These are phyloP conservation scores for Curvularia lunata DNA, from an alignment of 2,329 filamentous ascomycete genomes.

Conservation along the genomic window DNA sequence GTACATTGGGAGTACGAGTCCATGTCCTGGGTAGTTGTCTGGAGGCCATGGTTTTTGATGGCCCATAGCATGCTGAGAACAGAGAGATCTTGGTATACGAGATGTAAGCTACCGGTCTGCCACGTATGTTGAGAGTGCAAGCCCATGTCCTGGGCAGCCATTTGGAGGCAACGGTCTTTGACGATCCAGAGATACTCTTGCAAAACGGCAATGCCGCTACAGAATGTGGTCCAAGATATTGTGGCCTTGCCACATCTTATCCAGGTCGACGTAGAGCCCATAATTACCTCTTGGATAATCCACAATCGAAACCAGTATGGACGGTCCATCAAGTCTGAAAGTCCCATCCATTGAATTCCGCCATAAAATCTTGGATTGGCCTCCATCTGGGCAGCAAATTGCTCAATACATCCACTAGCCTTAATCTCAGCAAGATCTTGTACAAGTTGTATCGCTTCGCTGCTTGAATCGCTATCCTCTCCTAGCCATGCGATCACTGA, in stretches of 20 bases:
- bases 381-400: background rate
- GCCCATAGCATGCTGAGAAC: background rate
- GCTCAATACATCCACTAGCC: background rate
- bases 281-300: slow-evolving; percentile 1
- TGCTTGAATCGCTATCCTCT: background rate
- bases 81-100: slow-evolving; percentile 1
- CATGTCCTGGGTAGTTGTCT: background rate
- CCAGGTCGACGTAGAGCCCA: background rate
- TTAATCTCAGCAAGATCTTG: background rate
- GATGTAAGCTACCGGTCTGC: slow-evolving; percentile 1
- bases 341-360: background rate
- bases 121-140: background rate
- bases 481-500: slow-evolving; percentile 1
- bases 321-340: background rate
- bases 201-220: background rate
- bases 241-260: background rate
- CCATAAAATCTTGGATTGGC: background rate
- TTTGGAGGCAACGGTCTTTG: background rate
- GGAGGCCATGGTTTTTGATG: background rate
- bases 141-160: background rate
- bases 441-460: background rate
- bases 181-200: background rate
- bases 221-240: background rate
- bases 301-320: slow-evolving; percentile 3
- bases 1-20: background rate